Evolutionary conservation across 345 rosid species (phyloP).

Genomic region (Gossypioides kirkii): DNA sequence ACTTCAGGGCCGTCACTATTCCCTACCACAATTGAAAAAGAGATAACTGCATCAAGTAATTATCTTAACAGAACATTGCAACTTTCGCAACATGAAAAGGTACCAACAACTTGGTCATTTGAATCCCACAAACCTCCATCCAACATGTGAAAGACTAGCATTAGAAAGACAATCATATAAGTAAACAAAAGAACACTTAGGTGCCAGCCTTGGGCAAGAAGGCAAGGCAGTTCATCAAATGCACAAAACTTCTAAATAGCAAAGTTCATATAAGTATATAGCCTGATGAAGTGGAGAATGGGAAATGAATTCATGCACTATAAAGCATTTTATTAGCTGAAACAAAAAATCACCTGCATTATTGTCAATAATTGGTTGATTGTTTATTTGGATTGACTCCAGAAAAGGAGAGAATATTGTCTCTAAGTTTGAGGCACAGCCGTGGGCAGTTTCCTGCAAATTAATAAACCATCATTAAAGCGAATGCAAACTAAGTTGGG

Average conservation of each 20-base stretch:
- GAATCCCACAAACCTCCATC: slow-evolving; percentile 1
- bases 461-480: neutral
- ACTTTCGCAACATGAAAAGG: neutral
- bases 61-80: slow-evolving; percentile 4
- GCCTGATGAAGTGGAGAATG: neutral
- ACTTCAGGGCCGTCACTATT: slow-evolving; percentile 20
- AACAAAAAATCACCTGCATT: slow-evolving; percentile 31
- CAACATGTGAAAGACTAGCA: neutral
- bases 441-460: slow-evolving; percentile 40
- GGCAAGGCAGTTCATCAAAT: neutral
- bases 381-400: slow-evolving; percentile 36
- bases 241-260: neutral
- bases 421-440: slow-evolving; percentile 46
- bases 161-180: neutral
- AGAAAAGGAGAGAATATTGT: slow-evolving; percentile 79
- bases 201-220: neutral
- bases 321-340: neutral
- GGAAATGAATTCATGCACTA: neutral
- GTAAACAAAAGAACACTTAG: neutral
- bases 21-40: slow-evolving; percentile 25
- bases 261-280: neutral
- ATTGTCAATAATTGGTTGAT: slow-evolving; percentile 37
- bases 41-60: neutral
- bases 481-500: neutral
- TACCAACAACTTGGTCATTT: neutral